Conservation (phyloP, 2,329 filamentous ascomycete genomes). For the Elsinoe necatrix region DNA sequence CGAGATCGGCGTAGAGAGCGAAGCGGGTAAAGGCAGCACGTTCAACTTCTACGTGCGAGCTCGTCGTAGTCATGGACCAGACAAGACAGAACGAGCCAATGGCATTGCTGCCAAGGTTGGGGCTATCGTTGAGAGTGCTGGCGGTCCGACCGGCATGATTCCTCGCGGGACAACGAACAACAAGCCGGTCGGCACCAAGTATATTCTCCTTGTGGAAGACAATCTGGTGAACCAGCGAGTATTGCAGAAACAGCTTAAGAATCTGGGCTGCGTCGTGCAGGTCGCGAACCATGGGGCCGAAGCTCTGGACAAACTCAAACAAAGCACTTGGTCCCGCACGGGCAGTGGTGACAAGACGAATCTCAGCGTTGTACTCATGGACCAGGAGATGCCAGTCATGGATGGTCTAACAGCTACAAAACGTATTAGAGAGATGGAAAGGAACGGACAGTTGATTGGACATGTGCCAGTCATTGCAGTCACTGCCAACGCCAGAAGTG, state of each 20-base stretch:
- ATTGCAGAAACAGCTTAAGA: slow-evolving; percentile 42
- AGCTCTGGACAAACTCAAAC: slow-evolving; percentile 39
- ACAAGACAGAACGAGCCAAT: slow-evolving; percentile 20
- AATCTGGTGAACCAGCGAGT: slow-evolving; percentile 43
- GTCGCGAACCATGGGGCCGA: slow-evolving; percentile 45
- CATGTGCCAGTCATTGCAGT: slow-evolving; percentile 75
- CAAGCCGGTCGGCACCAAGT: neutral
- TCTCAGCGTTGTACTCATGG: slow-evolving; percentile 57
- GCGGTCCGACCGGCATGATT: neutral
- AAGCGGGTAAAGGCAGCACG: slow-evolving; percentile 59
- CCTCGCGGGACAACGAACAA: neutral
- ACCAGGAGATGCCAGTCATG: slow-evolving; percentile 75
- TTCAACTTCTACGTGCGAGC: slow-evolving; percentile 71
- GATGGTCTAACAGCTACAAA: slow-evolving; percentile 67
- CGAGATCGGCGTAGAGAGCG: slow-evolving; percentile 64
- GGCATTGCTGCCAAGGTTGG: slow-evolving; percentile 9
- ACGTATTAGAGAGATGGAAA: slow-evolving; percentile 60
- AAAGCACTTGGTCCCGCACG: slow-evolving; percentile 41
- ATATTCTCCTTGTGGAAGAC: slow-evolving; percentile 37
- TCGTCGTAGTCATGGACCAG: slow-evolving; percentile 43
- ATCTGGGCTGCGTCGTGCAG: slow-evolving; percentile 38
- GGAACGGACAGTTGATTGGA: slow-evolving; percentile 49
- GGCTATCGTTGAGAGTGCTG: slow-evolving; percentile 14
- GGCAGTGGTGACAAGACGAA: slow-evolving; percentile 24
- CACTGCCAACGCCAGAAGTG: slow-evolving; percentile 69